Evolutionary conservation across 208 protist species (phyloP), one percentile per base, ranked within the genome.

Genomic region (Lotmaria passim): DNA sequence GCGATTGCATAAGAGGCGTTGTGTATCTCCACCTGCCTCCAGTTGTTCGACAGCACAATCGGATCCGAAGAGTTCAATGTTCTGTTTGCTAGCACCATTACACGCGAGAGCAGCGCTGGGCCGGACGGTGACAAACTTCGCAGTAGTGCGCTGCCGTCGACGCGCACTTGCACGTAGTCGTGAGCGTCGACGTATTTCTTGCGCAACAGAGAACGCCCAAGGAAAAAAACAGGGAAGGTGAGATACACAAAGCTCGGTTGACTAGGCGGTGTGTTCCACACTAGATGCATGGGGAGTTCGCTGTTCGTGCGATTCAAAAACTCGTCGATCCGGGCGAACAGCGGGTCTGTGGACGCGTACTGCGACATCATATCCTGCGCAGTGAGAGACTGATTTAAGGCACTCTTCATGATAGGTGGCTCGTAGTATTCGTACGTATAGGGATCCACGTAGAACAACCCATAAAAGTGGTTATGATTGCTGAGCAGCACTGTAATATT

Each of bases 31-130:
- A n/a, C 26, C 66, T 79, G 63, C 0, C 62, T 53, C 64, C 57
- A 75, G 74, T 70, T 79, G 55, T 70, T 67, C 12, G 50, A 52
- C 26, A 78, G 33, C 23, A 78, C 36, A 14, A 63, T 21, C 14
- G 65, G 65, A 36, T 71, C 65, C 4, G 33, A 0, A 34, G 12
- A 26, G 30, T 12, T n/a, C 33, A 71, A 43, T 24, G 38, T 43
- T 5, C 38, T 17, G 55, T 62, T 56, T 19, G 62, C 30, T 7
- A 71, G 62, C 41, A 34, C 30, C 34, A 30, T 33, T 3, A 38
- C 30, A 34, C 15, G 21, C 15, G 38, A 10, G 30, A 19, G 43
- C 0, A 17, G 24, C n/a, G 43, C 17, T 3, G 7, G 2, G 7
- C 30, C 6, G 23, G 10, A 10, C 28, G 21, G 23, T 36, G 15